Evolutionary conservation across 2,329 filamentous ascomycete species (phyloP).

Genomic region (Stagonosporopsis tanaceti): DNA sequence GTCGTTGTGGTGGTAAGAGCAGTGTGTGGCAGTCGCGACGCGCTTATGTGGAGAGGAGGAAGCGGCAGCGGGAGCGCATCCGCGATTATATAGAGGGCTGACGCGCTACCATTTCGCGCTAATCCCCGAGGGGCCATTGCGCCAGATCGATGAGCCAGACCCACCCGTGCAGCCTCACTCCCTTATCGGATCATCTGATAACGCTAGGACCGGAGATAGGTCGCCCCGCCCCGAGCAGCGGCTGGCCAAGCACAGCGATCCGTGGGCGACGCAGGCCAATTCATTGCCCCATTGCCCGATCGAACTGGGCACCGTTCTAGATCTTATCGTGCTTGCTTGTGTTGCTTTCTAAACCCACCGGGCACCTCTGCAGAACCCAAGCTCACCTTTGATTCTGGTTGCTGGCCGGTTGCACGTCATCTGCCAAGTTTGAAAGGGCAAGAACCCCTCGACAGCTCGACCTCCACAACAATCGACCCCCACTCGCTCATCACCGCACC

Average conservation of each 20-base stretch:
- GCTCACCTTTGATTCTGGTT: constrained; percentile 15
- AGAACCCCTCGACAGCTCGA: constrained; percentile 45
- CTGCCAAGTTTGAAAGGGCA: constrained; percentile 48
- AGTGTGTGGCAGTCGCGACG: constrained; percentile 19
- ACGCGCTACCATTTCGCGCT: neutral
- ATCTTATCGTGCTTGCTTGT: constrained; percentile 23
- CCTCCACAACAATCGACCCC: constrained; percentile 38
- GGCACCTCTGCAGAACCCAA: constrained; percentile 4
- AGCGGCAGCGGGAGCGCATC: neutral
- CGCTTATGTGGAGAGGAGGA: constrained; percentile 12
- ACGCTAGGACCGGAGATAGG: neutral
- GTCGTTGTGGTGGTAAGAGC: neutral
- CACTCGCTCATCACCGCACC: constrained; percentile 33
- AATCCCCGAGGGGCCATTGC: neutral
- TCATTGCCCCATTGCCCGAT: constrained; percentile 31
- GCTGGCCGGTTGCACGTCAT: constrained; percentile 45
- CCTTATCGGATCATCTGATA: neutral
- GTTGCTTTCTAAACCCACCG: constrained; percentile 12
- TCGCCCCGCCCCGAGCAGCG: constrained; percentile 1
- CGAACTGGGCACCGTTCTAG: constrained; percentile 28
- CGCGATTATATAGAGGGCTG: neutral
- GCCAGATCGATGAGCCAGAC: neutral
- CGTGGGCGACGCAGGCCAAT: constrained; percentile 28
- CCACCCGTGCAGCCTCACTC: neutral
- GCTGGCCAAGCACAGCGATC: constrained; percentile 20